Conservation (phyloP, 2,329 filamentous ascomycete genomes). For the Diaporthe longicolla region DNA sequence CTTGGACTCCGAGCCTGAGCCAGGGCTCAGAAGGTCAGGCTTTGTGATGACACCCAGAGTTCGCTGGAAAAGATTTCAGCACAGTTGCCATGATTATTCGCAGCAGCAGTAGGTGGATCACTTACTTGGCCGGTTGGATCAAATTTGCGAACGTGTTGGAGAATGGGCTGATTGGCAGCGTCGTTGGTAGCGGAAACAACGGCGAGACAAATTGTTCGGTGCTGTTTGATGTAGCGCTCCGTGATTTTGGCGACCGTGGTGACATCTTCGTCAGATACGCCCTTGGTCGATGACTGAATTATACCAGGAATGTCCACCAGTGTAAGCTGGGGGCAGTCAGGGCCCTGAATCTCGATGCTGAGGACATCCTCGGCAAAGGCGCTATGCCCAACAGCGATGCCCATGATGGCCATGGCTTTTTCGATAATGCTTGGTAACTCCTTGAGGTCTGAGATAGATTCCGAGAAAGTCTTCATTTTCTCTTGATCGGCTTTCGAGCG, state of each 20-base stretch:
- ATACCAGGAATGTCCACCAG: constrained; percentile 33
- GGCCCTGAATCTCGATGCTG: constrained; percentile 25
- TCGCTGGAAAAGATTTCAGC: neutral
- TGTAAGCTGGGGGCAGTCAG: constrained; percentile 29
- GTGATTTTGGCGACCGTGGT: constrained; percentile 7
- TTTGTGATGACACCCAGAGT: constrained; percentile 36
- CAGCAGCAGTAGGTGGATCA: no score
- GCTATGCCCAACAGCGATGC: neutral
- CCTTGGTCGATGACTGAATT: constrained; percentile 29
- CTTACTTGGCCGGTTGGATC: constrained; percentile 23
- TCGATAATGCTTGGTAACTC: constrained; percentile 19
- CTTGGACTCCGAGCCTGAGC: constrained; percentile 14
- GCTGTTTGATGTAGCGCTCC: constrained; percentile 3
- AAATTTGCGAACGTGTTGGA: constrained; percentile 9
- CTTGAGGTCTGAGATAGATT: constrained; percentile 10
- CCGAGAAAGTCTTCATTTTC: neutral
- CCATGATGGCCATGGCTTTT: constrained; percentile 10
- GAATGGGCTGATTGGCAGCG: constrained; percentile 35
- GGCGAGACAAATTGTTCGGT: constrained; percentile 28
- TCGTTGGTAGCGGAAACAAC: constrained; percentile 25
- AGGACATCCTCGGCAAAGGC: constrained; percentile 20
- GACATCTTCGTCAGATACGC: neutral
- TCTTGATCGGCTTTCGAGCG: neutral
- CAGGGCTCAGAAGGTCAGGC: neutral
- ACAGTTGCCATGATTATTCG: neutral